Conservation (phyloP, 495 filamentous ascomycete species). For the Haplographium delicatum region DNA sequence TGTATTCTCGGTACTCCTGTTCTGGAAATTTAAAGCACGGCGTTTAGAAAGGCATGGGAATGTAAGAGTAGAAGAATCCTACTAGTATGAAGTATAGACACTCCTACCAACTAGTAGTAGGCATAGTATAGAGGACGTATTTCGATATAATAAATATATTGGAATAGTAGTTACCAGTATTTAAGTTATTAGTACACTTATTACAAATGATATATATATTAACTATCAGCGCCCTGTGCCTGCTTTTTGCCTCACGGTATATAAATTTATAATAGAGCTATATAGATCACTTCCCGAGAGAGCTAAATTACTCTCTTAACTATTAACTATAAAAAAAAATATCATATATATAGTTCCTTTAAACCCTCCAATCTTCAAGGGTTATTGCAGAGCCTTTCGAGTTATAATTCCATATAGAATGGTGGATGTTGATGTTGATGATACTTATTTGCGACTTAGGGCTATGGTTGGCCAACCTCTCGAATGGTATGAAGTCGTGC, state of each 20-base stretch:
- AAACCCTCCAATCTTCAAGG: too few species aligned
- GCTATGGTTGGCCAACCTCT: too few species aligned
- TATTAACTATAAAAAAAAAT: not conserved
- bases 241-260: not conserved
- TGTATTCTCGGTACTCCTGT: not conserved
- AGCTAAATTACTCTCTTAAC: not conserved
- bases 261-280: not conserved
- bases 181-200: not conserved
- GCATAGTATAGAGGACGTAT: not conserved
- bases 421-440: too few species aligned
- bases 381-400: too few species aligned
- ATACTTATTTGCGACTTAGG: too few species aligned
- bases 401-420: too few species aligned
- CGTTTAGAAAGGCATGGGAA: not conserved
- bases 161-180: not conserved
- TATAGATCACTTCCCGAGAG: not conserved
- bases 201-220: not conserved
- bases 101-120: not conserved
- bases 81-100: not conserved
- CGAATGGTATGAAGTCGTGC: too few species aligned
- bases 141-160: not conserved
- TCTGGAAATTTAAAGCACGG: not conserved
- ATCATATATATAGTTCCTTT: too few species aligned
- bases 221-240: not conserved
- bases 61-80: not conserved